phyloP scores from a whole-genome alignment of 2,329 filamentous ascomycete genomes.

The Phaeosphaeria sp. region DNA sequence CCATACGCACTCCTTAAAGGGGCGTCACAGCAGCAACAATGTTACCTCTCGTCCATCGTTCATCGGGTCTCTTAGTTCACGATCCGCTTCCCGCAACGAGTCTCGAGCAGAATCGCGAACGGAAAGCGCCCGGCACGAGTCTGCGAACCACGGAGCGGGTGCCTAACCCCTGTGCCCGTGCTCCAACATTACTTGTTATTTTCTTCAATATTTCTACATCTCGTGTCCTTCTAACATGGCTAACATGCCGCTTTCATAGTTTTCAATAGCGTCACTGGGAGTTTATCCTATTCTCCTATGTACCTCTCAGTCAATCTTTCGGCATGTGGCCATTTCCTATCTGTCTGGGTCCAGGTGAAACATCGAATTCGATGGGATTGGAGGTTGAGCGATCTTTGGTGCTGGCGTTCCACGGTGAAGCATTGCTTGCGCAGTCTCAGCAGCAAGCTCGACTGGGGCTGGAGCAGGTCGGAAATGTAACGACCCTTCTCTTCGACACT shows the following conservation, averaged over 20 bases:
- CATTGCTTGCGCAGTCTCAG: slow-evolving; percentile 23
- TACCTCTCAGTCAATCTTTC: slow-evolving; percentile 36
- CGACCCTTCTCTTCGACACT: slow-evolving; percentile 15
- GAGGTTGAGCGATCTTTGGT: slow-evolving; percentile 19
- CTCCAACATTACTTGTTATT: slow-evolving; percentile 15
- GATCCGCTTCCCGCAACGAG: slow-evolving; percentile 21
- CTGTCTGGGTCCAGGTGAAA: slow-evolving; percentile 35
- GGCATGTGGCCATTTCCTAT: slow-evolving; percentile 32
- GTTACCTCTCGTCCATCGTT: slow-evolving; percentile 35
- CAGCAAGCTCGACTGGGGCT: slow-evolving; percentile 35
- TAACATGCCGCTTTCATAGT: slow-evolving; percentile 41
- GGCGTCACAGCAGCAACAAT: slow-evolving; percentile 35
- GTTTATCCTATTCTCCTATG: slow-evolving; percentile 39
- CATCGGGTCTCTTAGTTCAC: slow-evolving; percentile 42
- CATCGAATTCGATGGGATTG: slow-evolving; percentile 21
- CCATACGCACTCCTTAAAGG: slow-evolving; percentile 39
- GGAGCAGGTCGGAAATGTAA: slow-evolving; percentile 36
- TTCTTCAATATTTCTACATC: slow-evolving; percentile 10
- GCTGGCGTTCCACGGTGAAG: slow-evolving; percentile 33
- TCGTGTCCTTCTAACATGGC: slow-evolving; percentile 34
- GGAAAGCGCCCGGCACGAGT: slow-evolving; percentile 29
- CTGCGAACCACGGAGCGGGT: slow-evolving; percentile 35
- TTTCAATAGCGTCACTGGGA: slow-evolving; percentile 17
- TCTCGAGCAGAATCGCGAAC: slow-evolving; percentile 25
- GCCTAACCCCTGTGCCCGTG: slow-evolving; percentile 22